phyloP scores from a whole-genome alignment of 441 rosid species.

The Daphne laureola region DNA sequence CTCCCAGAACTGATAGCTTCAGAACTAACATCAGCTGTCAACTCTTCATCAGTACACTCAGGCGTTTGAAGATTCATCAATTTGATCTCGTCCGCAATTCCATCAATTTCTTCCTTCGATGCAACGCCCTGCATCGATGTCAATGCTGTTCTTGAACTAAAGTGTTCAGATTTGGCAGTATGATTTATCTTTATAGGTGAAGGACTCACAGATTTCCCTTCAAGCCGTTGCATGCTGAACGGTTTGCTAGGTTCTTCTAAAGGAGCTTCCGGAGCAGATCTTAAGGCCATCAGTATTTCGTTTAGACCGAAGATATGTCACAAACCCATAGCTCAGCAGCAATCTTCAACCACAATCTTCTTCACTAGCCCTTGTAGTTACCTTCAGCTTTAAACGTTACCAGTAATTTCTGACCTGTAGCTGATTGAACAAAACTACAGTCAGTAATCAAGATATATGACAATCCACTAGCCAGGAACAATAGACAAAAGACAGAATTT shows the following conservation, averaged over 20 bases:
- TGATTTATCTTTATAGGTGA: conserved; percentile 25
- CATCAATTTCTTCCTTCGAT: conserved; percentile 19
- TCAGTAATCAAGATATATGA: neutral
- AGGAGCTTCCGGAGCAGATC: conserved; percentile 27
- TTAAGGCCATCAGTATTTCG: conserved; percentile 42
- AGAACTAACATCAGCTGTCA: conserved; percentile 14
- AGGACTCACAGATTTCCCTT: conserved; percentile 24
- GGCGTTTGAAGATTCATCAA: conserved; percentile 21
- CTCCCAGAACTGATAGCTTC: conserved; percentile 16
- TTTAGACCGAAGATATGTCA: conserved; percentile 6
- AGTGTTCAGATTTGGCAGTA: conserved; percentile 25
- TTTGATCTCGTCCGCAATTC: conserved; percentile 16
- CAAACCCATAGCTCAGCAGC: conserved; percentile 26
- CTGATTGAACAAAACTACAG: conserved; percentile 12
- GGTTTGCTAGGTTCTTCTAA: conserved; percentile 30
- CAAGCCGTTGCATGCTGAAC: conserved; percentile 21
- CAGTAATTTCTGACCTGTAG: conserved; percentile 13
- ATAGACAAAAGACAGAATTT: conserved; percentile 23
- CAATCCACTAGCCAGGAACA: conserved; percentile 5
- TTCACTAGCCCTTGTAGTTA: conserved; percentile 11
- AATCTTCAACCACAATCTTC: conserved; percentile 17
- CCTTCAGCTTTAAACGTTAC: conserved; percentile 17
- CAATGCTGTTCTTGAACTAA: conserved; percentile 19
- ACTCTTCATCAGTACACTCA: conserved; percentile 24
- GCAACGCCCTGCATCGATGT: conserved; percentile 18